Conservation (phyloP, 148 eudicot genomes). For the Camellia granthamiana region DNA sequence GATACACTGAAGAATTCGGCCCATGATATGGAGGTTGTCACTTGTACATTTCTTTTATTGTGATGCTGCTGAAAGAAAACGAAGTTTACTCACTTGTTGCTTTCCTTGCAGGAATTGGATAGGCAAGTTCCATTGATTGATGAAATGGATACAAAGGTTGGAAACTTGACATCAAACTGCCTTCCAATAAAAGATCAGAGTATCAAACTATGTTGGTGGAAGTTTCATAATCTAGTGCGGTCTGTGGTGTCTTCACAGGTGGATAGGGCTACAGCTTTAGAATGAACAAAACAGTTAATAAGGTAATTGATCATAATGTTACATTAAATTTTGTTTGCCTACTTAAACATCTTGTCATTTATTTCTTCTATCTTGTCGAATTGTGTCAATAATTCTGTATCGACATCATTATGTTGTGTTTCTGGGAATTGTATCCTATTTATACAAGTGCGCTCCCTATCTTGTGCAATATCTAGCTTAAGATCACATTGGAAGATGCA, state of each 20-base stretch:
- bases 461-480: not conserved
- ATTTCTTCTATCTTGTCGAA: not conserved
- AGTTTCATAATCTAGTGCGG: not conserved
- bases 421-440: constrained; percentile 87
- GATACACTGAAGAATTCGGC: constrained; percentile 90
- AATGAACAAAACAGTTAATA: constrained; percentile 68
- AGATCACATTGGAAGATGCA: not conserved
- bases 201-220: not conserved
- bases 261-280: constrained; percentile 72
- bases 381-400: constrained; percentile 36
- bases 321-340: not conserved
- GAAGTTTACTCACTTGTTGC: constrained; percentile 21
- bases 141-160: constrained; percentile 91
- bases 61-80: constrained; percentile 17
- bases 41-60: not conserved
- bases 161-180: constrained; percentile 9
- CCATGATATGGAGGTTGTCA: constrained; percentile 84
- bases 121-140: constrained; percentile 97
- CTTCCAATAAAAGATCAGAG: not conserved
- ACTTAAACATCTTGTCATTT: not conserved
- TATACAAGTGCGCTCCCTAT: constrained; percentile 75
- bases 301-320: constrained; percentile 38
- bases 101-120: constrained; percentile 67
- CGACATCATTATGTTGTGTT: constrained; percentile 77
- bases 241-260: constrained; percentile 37